Evolutionary conservation across 208 protist genomes (phyloP).

Genomic region (Acanthamoeba culbertsoni): DNA sequence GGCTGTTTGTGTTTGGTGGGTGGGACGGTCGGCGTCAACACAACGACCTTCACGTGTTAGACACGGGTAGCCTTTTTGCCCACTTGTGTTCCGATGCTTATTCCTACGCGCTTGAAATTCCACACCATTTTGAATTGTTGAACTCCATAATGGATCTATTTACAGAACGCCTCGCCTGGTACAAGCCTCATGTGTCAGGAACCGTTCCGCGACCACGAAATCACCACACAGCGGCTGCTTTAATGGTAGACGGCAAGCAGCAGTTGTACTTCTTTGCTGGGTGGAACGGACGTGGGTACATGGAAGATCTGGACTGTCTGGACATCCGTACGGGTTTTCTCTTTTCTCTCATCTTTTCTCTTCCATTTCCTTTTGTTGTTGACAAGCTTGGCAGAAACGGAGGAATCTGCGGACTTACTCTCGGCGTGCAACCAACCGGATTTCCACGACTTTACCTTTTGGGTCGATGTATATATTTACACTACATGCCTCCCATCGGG

Average conservation of each 20-base stretch:
- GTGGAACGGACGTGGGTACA: constrained; percentile 53
- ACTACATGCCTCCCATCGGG: too few species aligned
- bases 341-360: not conserved
- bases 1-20: constrained; percentile 52
- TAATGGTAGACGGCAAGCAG: not conserved
- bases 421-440: not conserved
- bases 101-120: not conserved
- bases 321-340: constrained; percentile 17
- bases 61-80: constrained; percentile 10
- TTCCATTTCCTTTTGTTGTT: not conserved
- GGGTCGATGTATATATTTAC: not conserved
- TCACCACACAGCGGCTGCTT: constrained; percentile 27
- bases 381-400: not conserved
- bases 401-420: not conserved
- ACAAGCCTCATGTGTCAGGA: constrained; percentile 49
- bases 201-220: constrained; percentile 55
- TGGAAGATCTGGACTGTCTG: constrained; percentile 52
- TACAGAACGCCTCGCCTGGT: constrained; percentile 3
- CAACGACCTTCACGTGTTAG: constrained; percentile 57
- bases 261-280: constrained; percentile 57
- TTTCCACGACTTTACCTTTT: constrained; percentile 43
- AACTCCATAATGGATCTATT: too few species aligned
- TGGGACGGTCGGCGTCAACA: constrained; percentile 52
- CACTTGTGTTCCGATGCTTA: not conserved
- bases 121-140: not conserved